These are phyloP conservation scores for Rosa rugosa DNA, from an alignment of 306 rosid genomes.

Conservation along the genomic window DNA sequence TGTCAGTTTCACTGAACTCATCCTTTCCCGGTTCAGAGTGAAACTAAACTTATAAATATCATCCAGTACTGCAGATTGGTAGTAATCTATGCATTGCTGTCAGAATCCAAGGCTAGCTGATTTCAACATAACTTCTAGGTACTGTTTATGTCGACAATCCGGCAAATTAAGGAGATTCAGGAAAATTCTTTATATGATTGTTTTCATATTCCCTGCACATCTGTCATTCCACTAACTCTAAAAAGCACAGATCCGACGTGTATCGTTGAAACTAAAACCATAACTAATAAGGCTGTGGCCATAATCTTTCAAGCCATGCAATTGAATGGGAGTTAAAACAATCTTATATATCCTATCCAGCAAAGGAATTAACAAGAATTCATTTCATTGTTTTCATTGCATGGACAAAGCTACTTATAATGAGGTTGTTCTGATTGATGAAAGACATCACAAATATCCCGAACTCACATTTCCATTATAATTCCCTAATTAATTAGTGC, in stretches of 20 bases:
- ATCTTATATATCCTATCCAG: background rate
- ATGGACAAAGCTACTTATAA: background rate
- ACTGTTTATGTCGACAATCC: background rate
- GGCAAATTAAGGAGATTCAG: background rate
- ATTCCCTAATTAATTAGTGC: background rate
- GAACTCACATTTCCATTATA: slow-evolving; percentile 5
- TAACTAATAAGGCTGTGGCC: background rate
- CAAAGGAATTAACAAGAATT: background rate
- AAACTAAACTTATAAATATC: background rate
- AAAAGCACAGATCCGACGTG: slow-evolving; percentile 3
- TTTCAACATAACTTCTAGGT: background rate
- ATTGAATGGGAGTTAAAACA: background rate
- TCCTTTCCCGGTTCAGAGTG: background rate
- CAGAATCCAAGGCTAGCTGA: slow-evolving; percentile 5
- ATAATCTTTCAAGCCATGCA: slow-evolving; percentile 1
- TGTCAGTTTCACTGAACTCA: background rate
- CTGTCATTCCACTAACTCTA: slow-evolving; percentile 5
- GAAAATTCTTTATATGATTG: background rate
- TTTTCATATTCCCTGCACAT: background rate
- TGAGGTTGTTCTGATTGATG: background rate
- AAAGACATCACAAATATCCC: slow-evolving; percentile 4
- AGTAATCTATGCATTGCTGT: background rate
- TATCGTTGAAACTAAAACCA: background rate
- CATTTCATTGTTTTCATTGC: background rate
- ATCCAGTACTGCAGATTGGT: background rate